phyloP scores from a whole-genome alignment of 2,329 filamentous ascomycete genomes.

The Talaromyces sp. region DNA sequence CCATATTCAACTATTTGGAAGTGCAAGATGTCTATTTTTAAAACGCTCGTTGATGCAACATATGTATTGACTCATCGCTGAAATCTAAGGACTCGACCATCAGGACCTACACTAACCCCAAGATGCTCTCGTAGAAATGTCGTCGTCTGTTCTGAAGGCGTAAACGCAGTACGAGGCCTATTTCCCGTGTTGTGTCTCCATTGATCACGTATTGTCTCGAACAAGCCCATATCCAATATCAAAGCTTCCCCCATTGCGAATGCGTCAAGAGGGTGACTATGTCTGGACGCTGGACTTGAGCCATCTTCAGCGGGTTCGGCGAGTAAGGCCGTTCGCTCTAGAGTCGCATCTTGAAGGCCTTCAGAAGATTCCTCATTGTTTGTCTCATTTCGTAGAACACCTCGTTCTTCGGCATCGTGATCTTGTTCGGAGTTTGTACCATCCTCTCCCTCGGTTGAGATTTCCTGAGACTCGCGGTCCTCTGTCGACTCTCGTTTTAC shows the following conservation, averaged over 20 bases:
- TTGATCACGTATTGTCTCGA: conserved; percentile 37
- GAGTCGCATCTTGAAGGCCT: conserved; percentile 20
- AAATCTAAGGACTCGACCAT: conserved; percentile 35
- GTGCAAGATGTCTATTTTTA: not conserved
- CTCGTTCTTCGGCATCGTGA: conserved; percentile 59
- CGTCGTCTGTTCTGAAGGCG: conserved; percentile 34
- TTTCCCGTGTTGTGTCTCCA: conserved; percentile 33
- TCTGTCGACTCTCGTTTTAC: conserved; percentile 19
- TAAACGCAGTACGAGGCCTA: conserved; percentile 25
- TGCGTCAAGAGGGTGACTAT: conserved; percentile 37
- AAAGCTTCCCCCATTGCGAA: conserved; percentile 38
- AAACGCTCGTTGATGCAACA: not conserved
- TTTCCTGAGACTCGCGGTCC: conserved; percentile 18
- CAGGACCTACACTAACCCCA: conserved; percentile 35
- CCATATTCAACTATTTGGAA: not conserved
- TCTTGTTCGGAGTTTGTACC: conserved; percentile 43
- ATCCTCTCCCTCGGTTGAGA: conserved; percentile 24
- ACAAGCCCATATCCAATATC: conserved; percentile 37
- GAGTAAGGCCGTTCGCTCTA: conserved; percentile 30
- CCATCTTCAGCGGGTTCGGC: conserved; percentile 32
- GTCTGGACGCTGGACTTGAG: conserved; percentile 20
- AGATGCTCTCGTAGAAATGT: conserved; percentile 38
- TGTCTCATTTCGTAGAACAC: conserved; percentile 43
- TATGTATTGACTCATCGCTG: conserved; percentile 21
- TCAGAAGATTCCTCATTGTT: not conserved